Percentiles rank a stretch among this genome's conserved stretches.
Conservation (phyloP, 2,329 filamentous ascomycete species). For the Juglanconis sp. region DNA sequence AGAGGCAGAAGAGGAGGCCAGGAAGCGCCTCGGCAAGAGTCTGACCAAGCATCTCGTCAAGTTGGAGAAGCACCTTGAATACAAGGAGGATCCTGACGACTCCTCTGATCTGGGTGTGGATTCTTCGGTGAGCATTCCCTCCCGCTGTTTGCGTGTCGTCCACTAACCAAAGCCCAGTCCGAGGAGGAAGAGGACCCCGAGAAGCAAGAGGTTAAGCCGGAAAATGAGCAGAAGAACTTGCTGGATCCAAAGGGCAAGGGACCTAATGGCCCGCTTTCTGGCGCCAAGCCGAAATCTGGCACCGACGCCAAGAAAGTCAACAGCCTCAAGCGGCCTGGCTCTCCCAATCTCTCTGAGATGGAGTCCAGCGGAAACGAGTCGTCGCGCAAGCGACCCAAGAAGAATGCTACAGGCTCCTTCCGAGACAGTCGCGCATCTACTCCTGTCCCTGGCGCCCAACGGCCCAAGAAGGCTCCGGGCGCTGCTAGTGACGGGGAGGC, state of each 20-base stretch:
- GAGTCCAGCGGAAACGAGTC: constrained; percentile 93
- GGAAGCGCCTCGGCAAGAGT: constrained; percentile 70
- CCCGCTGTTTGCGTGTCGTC: constrained; percentile 1
- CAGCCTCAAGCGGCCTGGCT: constrained; percentile 77
- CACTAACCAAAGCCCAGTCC: constrained; percentile 34
- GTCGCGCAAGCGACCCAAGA: constrained; percentile 72
- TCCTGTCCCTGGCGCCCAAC: constrained; percentile 47
- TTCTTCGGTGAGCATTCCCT: constrained; percentile 28
- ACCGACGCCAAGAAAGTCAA: constrained; percentile 54
- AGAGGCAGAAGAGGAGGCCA: constrained; percentile 64
- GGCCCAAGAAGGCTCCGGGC: constrained; percentile 46
- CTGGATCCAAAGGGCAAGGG: constrained; percentile 55
- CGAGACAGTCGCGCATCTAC: constrained; percentile 54
- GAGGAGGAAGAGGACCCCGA: constrained; percentile 51
- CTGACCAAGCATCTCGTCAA: constrained; percentile 79
- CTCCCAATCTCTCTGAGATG: constrained; percentile 67
- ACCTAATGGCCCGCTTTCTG: constrained; percentile 50
- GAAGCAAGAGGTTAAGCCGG: constrained; percentile 53
- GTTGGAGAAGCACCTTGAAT: constrained; percentile 82
- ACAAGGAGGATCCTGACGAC: constrained; percentile 61
- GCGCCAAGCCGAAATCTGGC: constrained; percentile 39
- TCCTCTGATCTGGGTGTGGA: constrained; percentile 34
- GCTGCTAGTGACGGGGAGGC: constrained; percentile 71
- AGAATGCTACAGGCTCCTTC: constrained; percentile 48
- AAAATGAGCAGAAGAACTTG: constrained; percentile 47